Conservation (phyloP, 2,329 filamentous ascomycete genomes). For the Corynespora cassiicola region DNA sequence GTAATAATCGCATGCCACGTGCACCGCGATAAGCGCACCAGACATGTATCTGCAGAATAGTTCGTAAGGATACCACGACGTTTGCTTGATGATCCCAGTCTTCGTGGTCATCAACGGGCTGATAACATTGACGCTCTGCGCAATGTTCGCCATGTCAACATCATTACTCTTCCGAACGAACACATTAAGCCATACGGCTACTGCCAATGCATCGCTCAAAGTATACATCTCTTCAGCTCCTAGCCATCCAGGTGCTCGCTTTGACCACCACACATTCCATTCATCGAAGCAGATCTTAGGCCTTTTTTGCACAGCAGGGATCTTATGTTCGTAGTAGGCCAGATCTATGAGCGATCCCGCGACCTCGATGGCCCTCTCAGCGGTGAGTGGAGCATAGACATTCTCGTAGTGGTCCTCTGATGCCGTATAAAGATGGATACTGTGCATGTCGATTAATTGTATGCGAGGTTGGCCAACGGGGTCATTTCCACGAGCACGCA, state of each 20-base stretch:
- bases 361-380: conserved; percentile 77
- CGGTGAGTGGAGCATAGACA: conserved; percentile 66
- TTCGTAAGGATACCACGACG: conserved; percentile 76
- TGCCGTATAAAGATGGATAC: conserved; percentile 79
- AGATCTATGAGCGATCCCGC: conserved; percentile 73
- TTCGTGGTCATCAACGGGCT: conserved; percentile 75
- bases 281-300: conserved; percentile 83
- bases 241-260: conserved; percentile 71
- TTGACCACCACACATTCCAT: conserved; percentile 84
- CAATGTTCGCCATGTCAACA: conserved; percentile 80
- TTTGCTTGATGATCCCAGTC: conserved; percentile 70
- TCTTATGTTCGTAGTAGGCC: conserved; percentile 71
- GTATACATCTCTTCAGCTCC: conserved; percentile 77
- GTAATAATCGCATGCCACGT: conserved; percentile 70
- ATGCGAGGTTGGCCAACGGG: conserved; percentile 56
- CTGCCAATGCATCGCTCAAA: conserved; percentile 77
- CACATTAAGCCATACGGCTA: conserved; percentile 76
- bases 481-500: conserved; percentile 58
- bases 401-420: conserved; percentile 51
- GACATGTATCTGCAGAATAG: conserved; percentile 77
- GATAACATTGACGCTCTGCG: conserved; percentile 80
- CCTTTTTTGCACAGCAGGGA: conserved; percentile 64
- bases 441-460: conserved; percentile 77
- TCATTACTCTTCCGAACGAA: conserved; percentile 75
- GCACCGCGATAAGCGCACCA: conserved; percentile 70